Conservation (phyloP, 2,329 filamentous ascomycete genomes). For the Ophiostoma piceae region DNA sequence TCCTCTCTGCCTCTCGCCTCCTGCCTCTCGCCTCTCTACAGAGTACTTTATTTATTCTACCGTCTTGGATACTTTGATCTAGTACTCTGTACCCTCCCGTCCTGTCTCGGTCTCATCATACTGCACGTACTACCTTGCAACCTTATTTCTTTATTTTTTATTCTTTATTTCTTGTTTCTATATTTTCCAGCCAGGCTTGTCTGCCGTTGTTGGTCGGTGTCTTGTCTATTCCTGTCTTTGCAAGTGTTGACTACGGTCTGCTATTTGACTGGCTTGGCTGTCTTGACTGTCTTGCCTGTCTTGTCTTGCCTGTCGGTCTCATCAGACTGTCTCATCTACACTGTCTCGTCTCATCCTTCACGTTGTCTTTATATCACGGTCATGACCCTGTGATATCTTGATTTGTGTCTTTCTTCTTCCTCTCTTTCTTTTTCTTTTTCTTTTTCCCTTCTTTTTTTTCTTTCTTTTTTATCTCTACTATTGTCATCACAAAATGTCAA, state of each 20-base stretch:
- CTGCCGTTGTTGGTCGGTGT: neutral
- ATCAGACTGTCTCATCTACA: conserved; percentile 2
- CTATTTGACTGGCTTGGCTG: neutral
- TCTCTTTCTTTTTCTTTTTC: neutral
- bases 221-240: neutral
- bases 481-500: conserved; percentile 43
- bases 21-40: too few species aligned
- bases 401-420: neutral
- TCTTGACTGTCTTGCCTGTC: too few species aligned
- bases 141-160: neutral
- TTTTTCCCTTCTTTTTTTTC: neutral
- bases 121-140: conserved; percentile 8
- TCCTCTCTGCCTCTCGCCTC: neutral
- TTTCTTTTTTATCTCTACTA: conserved; percentile 11
- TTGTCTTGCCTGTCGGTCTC: neutral
- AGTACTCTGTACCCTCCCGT: neutral
- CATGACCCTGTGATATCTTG: conserved; percentile 8
- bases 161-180: neutral
- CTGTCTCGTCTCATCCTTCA: neutral
- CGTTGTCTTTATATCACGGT: neutral
- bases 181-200: neutral
- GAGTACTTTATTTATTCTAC: neutral
- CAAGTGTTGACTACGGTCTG: neutral
- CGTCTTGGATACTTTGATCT: conserved; percentile 1
- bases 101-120: conserved; percentile 3